Base-by-base conservation (phyloP, 768 basidiomycete genomes). In the Lactarius trivialis region DNA sequence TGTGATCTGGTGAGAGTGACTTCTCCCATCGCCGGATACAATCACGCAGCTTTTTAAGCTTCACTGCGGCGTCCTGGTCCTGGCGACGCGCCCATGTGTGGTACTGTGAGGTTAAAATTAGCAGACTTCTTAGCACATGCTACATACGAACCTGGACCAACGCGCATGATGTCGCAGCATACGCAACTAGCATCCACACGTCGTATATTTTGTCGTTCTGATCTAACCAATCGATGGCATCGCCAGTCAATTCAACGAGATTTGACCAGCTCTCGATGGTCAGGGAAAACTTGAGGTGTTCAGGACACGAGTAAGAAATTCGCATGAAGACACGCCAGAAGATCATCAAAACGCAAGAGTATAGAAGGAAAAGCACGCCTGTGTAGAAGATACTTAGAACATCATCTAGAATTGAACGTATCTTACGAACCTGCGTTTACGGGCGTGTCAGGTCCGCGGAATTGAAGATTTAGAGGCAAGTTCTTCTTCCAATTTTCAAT, bases 251-350 rank as follows among this genome's bases (percentile, higher is more conserved):
- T 34, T 77, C 70, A 53, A 93, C 82, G 54, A 97, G 80, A 56
- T 79, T 76, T 21, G 80, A 81, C 93, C 92, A 97, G 65, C 85
- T 82, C 69, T 88, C 86, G 30, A 93, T 81, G 2, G 86, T 89
- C 66, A 95, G 75, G 41, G 83, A 81, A 69, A 96, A 93, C 71
- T 90, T 94, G 70, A 96, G 82, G 70, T 97, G 93, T 12, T 83
- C 83, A 9, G 96, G 94, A 70, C 91, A 90, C 21, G 85, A 81
- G 76, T 97, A 98, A 61, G 91, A 93, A 74, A 98, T 93, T 56
- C 96, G 85, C 92, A 98, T 95, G 78, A 98, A 98, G 34, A 97
- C 93, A 55, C 96, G 88, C 86, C 93, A 97, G 76, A 97, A 95
- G 73, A 98, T 90, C 85, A 98, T 97, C 68, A 86, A 88, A 49